Conservation (phyloP, 2,329 filamentous ascomycete genomes). For the Tolypocladium sp. region DNA sequence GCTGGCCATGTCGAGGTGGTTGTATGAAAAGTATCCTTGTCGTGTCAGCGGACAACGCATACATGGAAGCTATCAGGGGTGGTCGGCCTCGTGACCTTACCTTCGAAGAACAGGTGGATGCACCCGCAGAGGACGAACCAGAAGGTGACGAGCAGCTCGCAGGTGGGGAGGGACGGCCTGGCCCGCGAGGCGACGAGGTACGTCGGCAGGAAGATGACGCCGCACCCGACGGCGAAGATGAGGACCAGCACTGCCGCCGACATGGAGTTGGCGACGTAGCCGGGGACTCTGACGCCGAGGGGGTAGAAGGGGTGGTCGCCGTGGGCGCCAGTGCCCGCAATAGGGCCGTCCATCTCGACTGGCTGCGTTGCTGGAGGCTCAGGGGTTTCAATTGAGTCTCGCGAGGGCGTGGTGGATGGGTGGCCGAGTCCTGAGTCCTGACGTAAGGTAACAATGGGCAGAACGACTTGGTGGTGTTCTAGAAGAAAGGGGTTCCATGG, state of each 20-base stretch:
- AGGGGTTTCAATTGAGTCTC: neutral
- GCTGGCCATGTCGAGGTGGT: conserved; percentile 30
- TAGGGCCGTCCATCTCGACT: conserved; percentile 1
- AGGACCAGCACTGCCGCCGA: conserved; percentile 48
- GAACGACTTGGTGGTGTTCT: neutral
- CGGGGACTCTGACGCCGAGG: conserved; percentile 48
- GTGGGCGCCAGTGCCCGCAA: neutral
- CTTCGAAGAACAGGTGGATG: conserved; percentile 35
- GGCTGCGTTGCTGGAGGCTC: neutral
- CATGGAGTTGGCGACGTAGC: conserved; percentile 58
- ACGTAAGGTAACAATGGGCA: neutral
- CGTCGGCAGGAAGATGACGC: conserved; percentile 47
- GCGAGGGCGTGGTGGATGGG: neutral
- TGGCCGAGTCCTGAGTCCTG: neutral
- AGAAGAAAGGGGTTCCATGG: neutral
- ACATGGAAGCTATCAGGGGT: neutral
- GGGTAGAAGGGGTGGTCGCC: conserved; percentile 62
- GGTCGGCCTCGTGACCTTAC: conserved; percentile 8
- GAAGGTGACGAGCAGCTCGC: conserved; percentile 52
- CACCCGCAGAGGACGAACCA: conserved; percentile 69
- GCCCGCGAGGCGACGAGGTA: conserved; percentile 41
- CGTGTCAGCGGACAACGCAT: neutral
- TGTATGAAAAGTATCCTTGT: conserved; percentile 38
- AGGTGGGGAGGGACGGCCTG: conserved; percentile 40
- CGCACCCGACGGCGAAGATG: conserved; percentile 48